phyloP scores from a whole-genome alignment of 108 stramenopile species.

The Nitzschia inconspicua region DNA sequence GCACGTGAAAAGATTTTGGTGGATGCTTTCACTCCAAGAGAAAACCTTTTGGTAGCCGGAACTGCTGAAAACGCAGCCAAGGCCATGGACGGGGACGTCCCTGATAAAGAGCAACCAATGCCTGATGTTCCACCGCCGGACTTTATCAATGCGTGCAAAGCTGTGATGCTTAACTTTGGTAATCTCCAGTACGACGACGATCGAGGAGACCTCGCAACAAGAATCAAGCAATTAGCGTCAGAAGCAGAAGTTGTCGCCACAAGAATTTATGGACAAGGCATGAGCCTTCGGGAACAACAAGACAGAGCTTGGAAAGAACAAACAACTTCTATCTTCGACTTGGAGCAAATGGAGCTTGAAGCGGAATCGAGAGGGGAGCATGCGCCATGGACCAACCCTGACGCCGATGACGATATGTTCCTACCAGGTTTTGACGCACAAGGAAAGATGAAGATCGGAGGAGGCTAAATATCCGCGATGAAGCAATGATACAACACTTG shows the following conservation, averaged over 20 bases:
- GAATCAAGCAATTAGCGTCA: conserved; percentile 73
- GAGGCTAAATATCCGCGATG: conserved; percentile 35
- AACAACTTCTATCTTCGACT: conserved; percentile 87
- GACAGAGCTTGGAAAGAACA: conserved; percentile 83
- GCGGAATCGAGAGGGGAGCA: conserved; percentile 72
- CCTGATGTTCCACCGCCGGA: conserved; percentile 88
- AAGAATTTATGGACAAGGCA: conserved; percentile 85
- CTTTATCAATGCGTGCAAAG: conserved; percentile 88
- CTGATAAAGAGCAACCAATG: conserved; percentile 78
- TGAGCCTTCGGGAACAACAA: conserved; percentile 84
- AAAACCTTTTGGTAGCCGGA: conserved; percentile 70
- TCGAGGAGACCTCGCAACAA: conserved; percentile 70
- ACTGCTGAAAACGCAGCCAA: conserved; percentile 81
- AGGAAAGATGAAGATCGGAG: conserved; percentile 84
- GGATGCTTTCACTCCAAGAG: conserved; percentile 86
- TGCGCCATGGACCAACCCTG: conserved; percentile 81
- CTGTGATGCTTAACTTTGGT: conserved; percentile 85
- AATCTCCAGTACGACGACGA: conserved; percentile 74
- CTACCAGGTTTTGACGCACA: conserved; percentile 76
- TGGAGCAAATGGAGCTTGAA: conserved; percentile 84
- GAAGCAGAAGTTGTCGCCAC: conserved; percentile 89
- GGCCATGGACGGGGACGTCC: conserved; percentile 77
- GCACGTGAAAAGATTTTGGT: conserved; percentile 68
- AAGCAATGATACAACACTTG: too few relatives aligned
- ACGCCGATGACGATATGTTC: conserved; percentile 65